A percentile compares a stretch with the other conserved stretches of the same genome.
These are phyloP conservation scores for Panaeolus cyanescens DNA, from an alignment of 768 basidiomycete species.

Conservation along the genomic window DNA sequence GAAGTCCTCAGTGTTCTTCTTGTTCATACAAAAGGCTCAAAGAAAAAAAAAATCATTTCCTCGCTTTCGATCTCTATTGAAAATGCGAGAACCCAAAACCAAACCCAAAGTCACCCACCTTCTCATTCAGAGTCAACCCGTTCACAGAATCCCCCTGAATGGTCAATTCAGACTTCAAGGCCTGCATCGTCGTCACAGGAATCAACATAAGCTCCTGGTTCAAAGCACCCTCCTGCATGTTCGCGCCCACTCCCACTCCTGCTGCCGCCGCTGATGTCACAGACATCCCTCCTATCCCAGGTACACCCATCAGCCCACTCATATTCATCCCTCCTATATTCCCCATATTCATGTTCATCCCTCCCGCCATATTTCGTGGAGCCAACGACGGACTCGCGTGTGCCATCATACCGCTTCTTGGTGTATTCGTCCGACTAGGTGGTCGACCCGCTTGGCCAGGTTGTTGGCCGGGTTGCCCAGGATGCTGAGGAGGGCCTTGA, in stretches of 20 bases:
- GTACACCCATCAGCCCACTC: slow-evolving; percentile 12
- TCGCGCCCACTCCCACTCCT: slow-evolving; percentile 12
- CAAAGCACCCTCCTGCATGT: slow-evolving; percentile 18
- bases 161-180: slow-evolving; percentile 44
- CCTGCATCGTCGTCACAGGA: slow-evolving; percentile 30
- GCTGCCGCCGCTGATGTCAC: background rate
- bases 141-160: slow-evolving; percentile 46
- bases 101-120: slow-evolving; percentile 48
- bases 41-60: background rate
- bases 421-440: slow-evolving; percentile 61
- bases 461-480: slow-evolving; percentile 13
- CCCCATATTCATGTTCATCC: slow-evolving; percentile 13
- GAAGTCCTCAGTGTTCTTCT: background rate
- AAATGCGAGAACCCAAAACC: background rate
- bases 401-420: slow-evolving; percentile 45
- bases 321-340: slow-evolving; percentile 7
- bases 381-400: slow-evolving; percentile 63
- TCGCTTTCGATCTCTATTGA: slow-evolving; percentile 1
- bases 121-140: slow-evolving; percentile 52
- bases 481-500: slow-evolving; percentile 12
- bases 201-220: slow-evolving; percentile 45
- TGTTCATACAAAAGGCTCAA: background rate
- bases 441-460: slow-evolving; percentile 45
- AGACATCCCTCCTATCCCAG: slow-evolving; percentile 5
- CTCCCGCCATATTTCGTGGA: slow-evolving; percentile 42